phyloP scores from a whole-genome alignment of 345 rosid species.

The Sisymbrium irio region DNA sequence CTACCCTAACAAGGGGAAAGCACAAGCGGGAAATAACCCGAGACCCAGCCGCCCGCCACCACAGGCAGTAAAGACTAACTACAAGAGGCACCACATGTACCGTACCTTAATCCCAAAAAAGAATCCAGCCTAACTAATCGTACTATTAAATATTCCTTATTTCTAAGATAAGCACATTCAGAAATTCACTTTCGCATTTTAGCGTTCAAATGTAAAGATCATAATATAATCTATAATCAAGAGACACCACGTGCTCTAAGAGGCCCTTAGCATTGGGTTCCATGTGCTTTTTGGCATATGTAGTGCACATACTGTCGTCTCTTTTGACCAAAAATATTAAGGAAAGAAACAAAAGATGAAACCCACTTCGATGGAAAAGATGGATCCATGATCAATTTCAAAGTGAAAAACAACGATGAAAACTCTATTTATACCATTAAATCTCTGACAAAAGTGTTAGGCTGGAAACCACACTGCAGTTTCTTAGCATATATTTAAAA shows the following conservation, averaged over 20 bases:
- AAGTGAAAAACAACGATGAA: slow-evolving; percentile 11
- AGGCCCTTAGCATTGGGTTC: slow-evolving; percentile 47
- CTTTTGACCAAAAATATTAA: slow-evolving; percentile 48
- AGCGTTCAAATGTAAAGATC: not conserved
- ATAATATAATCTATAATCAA: not conserved
- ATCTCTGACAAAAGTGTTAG: slow-evolving; percentile 28
- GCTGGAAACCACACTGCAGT: slow-evolving; percentile 19
- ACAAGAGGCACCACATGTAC: too few relatives aligned
- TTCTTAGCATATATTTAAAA: slow-evolving; percentile 11
- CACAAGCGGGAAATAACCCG: too few relatives aligned
- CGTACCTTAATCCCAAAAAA: too few relatives aligned
- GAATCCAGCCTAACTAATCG: too few relatives aligned
- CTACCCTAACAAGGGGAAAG: too few relatives aligned
- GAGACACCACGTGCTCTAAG: slow-evolving; percentile 21
- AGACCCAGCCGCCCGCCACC: too few relatives aligned
- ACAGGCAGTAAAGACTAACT: too few relatives aligned
- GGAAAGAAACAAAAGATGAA: slow-evolving; percentile 14
- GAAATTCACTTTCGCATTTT: not conserved
- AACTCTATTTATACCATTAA: slow-evolving; percentile 14
- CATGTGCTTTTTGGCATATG: slow-evolving; percentile 52
- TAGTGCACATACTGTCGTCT: slow-evolving; percentile 48
- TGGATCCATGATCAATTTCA: slow-evolving; percentile 18
- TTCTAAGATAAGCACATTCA: not conserved
- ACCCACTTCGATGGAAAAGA: slow-evolving; percentile 27
- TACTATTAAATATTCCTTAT: not conserved